Conservation (phyloP, 768 basidiomycete species). For the Ephemerocybe angulata region DNA sequence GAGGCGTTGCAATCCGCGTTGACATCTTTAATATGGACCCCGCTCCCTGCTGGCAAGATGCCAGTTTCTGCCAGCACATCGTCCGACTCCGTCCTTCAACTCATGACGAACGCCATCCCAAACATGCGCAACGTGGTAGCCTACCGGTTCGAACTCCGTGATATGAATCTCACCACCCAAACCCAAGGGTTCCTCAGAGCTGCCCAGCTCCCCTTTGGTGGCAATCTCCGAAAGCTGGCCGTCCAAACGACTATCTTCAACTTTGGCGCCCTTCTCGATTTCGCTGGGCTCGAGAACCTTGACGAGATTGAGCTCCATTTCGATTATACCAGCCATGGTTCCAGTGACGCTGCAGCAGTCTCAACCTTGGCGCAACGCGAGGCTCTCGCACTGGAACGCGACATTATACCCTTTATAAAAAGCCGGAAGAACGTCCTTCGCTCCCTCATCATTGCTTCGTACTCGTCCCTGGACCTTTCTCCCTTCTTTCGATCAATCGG, state of each 20-base stretch:
- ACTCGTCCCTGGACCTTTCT: conserved; percentile 28
- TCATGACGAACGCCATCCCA: conserved; percentile 30
- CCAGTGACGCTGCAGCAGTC: background rate
- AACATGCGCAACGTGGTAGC: conserved; percentile 32
- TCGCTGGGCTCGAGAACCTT: conserved; percentile 27
- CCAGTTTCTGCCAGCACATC: conserved; percentile 8
- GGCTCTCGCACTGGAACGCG: conserved; percentile 17
- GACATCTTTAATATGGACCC: background rate
- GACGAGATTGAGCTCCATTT: conserved; percentile 33
- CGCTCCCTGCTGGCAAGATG: background rate
- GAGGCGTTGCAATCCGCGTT: background rate
- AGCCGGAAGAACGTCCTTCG: conserved; percentile 23
- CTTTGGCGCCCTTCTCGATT: conserved; percentile 27
- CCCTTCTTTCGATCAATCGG: conserved; percentile 29
- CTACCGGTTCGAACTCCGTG: conserved; percentile 37
- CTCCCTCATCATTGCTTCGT: conserved; percentile 30
- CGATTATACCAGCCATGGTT: conserved; percentile 21
- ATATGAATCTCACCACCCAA: conserved; percentile 29
- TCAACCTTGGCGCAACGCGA: conserved; percentile 1
- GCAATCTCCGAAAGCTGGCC: conserved; percentile 32
- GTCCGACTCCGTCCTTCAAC: conserved; percentile 21
- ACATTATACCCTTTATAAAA: conserved; percentile 31
- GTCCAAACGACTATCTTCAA: conserved; percentile 32
- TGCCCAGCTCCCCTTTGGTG: conserved; percentile 24
- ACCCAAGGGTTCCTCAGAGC: conserved; percentile 28